These are phyloP conservation scores for Venturia effusa DNA, from an alignment of 2,329 filamentous ascomycete genomes.

Conservation along the genomic window DNA sequence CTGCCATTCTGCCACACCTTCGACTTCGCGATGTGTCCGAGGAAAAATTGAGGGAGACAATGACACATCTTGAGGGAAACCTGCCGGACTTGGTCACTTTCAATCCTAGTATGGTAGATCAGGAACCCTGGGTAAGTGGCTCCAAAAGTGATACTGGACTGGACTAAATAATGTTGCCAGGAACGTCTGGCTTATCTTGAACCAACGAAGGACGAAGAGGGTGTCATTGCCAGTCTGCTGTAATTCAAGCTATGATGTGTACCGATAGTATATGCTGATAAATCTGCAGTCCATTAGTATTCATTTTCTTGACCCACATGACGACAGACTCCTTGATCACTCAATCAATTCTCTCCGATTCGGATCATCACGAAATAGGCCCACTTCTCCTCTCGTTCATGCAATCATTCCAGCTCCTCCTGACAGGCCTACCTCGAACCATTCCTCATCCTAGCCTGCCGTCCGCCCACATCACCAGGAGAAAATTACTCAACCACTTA, in stretches of 20 bases:
- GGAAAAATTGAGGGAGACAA: neutral
- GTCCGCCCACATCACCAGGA: slow-evolving; percentile 11
- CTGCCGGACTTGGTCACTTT: slow-evolving; percentile 12
- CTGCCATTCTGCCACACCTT: slow-evolving; percentile 1
- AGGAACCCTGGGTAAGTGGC: slow-evolving; percentile 10
- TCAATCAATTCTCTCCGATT: slow-evolving; percentile 2
- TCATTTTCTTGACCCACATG: slow-evolving; percentile 11
- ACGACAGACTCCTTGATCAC: slow-evolving; percentile 6
- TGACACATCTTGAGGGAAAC: slow-evolving; percentile 3
- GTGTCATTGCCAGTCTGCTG: slow-evolving; percentile 7
- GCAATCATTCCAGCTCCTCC: slow-evolving; percentile 5
- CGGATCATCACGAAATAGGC: slow-evolving; percentile 5
- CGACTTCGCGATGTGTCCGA: neutral
- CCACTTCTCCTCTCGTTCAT: slow-evolving; percentile 9
- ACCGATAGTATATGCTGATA: neutral
- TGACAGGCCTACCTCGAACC: slow-evolving; percentile 9
- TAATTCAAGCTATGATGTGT: neutral
- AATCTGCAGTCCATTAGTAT: slow-evolving; percentile 3
- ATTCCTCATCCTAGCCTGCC: slow-evolving; percentile 8
- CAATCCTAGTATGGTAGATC: slow-evolving; percentile 12
- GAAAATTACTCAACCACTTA: slow-evolving; percentile 9
- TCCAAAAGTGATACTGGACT: neutral
- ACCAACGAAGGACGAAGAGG: slow-evolving; percentile 3
- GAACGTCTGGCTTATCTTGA: slow-evolving; percentile 6
- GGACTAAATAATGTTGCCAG: neutral